phyloP scores from a whole-genome alignment of 140 eudicot genomes.

The Flaveria floridana region DNA sequence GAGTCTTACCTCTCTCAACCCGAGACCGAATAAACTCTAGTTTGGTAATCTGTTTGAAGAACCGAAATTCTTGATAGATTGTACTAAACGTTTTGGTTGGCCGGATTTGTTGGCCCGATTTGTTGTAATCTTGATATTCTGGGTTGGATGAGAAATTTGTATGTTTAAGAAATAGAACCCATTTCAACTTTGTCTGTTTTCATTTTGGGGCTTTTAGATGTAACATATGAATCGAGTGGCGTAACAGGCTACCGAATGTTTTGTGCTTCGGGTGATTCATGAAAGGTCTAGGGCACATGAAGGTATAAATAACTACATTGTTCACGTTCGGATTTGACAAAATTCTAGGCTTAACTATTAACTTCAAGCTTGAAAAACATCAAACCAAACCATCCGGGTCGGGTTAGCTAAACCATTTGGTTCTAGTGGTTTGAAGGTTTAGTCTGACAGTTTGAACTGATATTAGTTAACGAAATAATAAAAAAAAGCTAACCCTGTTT shows the following conservation, averaged over 20 bases:
- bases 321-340: too few species aligned
- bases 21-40: constrained; percentile 18
- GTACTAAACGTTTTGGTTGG: constrained; percentile 6
- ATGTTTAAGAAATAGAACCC: background rate
- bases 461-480: too few species aligned
- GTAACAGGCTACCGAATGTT: background rate
- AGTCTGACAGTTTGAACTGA: too few species aligned
- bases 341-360: too few species aligned
- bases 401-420: too few species aligned
- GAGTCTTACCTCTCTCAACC: constrained; percentile 45
- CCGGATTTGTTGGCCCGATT: constrained; percentile 7
- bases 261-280: background rate
- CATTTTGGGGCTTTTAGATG: background rate
- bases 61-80: constrained; percentile 18
- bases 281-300: background rate
- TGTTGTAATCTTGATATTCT: constrained; percentile 28
- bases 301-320: background rate
- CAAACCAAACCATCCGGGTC: too few species aligned
- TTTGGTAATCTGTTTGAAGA: constrained; percentile 10
- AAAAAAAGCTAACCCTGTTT: background rate
- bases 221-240: background rate
- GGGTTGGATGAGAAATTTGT: constrained; percentile 15
- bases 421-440: too few species aligned
- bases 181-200: background rate
- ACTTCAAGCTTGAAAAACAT: too few species aligned